Percentiles rank a stretch among this genome's conserved stretches.
These are phyloP conservation scores for Trichoderma sp. DNA, from an alignment of 2,329 filamentous ascomycete genomes.

Conservation along the genomic window DNA sequence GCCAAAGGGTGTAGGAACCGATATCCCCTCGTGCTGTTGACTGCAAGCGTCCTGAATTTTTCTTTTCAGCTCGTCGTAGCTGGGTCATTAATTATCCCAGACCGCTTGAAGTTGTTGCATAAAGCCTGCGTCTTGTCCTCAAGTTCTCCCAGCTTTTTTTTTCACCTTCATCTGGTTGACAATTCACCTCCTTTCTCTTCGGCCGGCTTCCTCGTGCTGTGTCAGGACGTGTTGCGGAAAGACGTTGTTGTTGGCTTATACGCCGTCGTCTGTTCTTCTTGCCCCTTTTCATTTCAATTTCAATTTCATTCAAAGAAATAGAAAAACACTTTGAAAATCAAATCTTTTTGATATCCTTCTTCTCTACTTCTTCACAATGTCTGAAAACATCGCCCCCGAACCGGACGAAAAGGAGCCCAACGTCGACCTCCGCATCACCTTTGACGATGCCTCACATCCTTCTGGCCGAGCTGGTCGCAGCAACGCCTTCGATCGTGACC, in stretches of 20 bases:
- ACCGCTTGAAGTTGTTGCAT: neutral
- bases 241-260: neutral
- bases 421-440: slow-evolving; percentile 31
- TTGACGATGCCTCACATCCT: slow-evolving; percentile 28
- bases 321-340: slow-evolving; percentile 2
- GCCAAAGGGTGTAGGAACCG: slow-evolving; percentile 3
- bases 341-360: neutral
- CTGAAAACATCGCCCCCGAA: slow-evolving; percentile 26
- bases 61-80: neutral
- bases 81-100: neutral
- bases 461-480: slow-evolving; percentile 22
- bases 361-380: slow-evolving; percentile 22
- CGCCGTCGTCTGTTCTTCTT: neutral
- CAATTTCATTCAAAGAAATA: neutral
- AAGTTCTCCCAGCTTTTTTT: neutral
- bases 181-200: neutral
- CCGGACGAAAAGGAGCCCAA: slow-evolving; percentile 29
- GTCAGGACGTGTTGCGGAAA: neutral
- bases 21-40: neutral
- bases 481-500: slow-evolving; percentile 18
- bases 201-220: neutral
- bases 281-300: neutral
- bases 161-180: neutral
- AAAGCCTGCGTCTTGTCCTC: slow-evolving; percentile 4
- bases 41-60: neutral